These are phyloP conservation scores for Ophiorrhiza pumila DNA, from an alignment of 257 asterid species.

Conservation along the genomic window DNA sequence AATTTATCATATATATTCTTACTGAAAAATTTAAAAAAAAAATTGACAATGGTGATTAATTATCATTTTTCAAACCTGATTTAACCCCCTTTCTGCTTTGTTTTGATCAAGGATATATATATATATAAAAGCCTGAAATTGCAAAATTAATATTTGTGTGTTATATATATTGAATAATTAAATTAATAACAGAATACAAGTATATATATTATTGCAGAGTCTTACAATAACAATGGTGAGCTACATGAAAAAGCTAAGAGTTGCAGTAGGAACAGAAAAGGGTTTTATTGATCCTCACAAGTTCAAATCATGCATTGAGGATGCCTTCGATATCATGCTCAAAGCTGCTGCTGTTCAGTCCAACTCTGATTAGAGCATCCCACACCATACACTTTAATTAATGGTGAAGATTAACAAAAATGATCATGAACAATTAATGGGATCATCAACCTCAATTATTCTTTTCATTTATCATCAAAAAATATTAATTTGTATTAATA, in stretches of 20 bases:
- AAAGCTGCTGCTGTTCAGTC: conserved; percentile 41
- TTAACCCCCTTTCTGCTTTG: too few relatives aligned
- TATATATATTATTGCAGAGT: conserved; percentile 41
- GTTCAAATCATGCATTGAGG: conserved; percentile 42
- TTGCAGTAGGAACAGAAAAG: conserved; percentile 68
- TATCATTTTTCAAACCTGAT: too few relatives aligned
- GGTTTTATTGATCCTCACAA: conserved; percentile 51
- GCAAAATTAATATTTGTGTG: neutral
- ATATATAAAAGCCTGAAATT: too few relatives aligned
- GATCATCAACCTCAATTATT: neutral
- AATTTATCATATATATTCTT: too few relatives aligned
- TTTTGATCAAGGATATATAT: too few relatives aligned
- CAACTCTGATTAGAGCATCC: neutral
- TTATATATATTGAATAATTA: neutral
- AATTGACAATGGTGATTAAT: too few relatives aligned
- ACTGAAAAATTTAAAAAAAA: too few relatives aligned
- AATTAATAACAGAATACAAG: too few relatives aligned
- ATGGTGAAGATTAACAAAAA: neutral
- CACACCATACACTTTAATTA: neutral
- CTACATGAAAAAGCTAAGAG: conserved; percentile 56
- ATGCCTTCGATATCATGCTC: conserved; percentile 48
- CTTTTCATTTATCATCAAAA: neutral
- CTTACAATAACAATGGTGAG: conserved; percentile 72
- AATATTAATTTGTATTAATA: too few relatives aligned
- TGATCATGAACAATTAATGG: neutral